Evolutionary conservation across 371 early-diverging fungal species (phyloP), one percentile per base, ranked within the genome.

Genomic region (Apophysomyces sp.): DNA sequence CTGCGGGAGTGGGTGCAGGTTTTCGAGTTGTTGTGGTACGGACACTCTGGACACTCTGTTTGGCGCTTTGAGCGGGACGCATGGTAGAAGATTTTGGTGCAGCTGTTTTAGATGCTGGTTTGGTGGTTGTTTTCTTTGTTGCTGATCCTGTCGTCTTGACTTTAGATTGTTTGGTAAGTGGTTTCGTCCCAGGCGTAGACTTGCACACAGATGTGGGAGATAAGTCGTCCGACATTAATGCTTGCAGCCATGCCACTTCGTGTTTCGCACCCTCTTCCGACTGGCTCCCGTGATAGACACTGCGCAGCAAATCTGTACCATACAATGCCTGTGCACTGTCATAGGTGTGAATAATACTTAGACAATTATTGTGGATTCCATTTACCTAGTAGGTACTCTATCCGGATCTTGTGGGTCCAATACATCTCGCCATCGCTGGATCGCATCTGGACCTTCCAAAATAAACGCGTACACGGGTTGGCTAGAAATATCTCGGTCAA

Each of bases 371-470:
- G 24, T 7, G 5, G 8, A 28, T 15, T 29, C 24, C 7, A 44
- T 36, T 37, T 37, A n/a, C 56, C 29, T 56, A 18, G 26, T 16
- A 21, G 27, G 18, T 40, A 55, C 56, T 62, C 41, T 32, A 5
- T 54, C 68, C 27, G 41, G 57, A 27, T 63, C 60, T 28, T 31
- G 39, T 52, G 61, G 31, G n/a, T 57, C 44, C 24, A 62, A 49
- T 30, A 69, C 56, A 30, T 49, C 49, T 41, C 37, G 60, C 72
- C 72, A 69, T 28, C 39, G 62, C 40, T 61, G 36, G 36, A 69
- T 59, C 21, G 65, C 76, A 57, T 69, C 66, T 30, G 59, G 29
- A 31, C 72, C 72, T 63, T 75, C 72, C 52, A 75, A 58, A 21
- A 71, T 40, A 24, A 72, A 63, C 21, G 61, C 76, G 63, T 63